A percentile compares a stretch with the other conserved stretches of the same genome.
Evolutionary conservation across 1,284 basidiomycete genomes (phyloP).

Genomic region (Tilletia horrida): DNA sequence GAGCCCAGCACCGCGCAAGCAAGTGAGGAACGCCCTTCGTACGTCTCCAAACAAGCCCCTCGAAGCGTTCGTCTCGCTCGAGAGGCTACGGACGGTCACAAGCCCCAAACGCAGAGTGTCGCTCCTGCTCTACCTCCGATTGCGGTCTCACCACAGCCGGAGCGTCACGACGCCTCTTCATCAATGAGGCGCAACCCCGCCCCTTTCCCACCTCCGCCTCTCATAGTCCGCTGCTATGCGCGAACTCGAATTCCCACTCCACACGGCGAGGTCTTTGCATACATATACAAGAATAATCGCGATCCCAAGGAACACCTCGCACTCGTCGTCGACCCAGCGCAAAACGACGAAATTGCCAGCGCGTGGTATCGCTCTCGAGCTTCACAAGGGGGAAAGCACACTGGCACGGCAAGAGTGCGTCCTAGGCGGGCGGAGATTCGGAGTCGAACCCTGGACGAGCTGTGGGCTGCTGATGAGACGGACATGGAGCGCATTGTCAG

Average conservation of each 20-base stretch:
- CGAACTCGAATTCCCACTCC: conserved; percentile 95
- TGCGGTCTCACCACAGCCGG: background rate
- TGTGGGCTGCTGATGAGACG: conserved; percentile 82
- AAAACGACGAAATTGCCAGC: conserved; percentile 35
- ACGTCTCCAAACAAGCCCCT: background rate
- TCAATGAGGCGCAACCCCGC: conserved; percentile 1
- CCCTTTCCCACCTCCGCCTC: conserved; percentile 31
- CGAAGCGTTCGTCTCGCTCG: conserved; percentile 5
- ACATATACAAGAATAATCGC: conserved; percentile 82
- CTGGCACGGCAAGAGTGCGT: conserved; percentile 19
- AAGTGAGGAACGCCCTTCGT: background rate
- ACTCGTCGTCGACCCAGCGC: conserved; percentile 73
- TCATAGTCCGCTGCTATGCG: conserved; percentile 77
- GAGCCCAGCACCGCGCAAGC: background rate
- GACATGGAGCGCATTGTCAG: conserved; percentile 88
- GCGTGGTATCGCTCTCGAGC: background rate
- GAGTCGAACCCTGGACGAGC: conserved; percentile 74
- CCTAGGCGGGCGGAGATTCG: conserved; percentile 62
- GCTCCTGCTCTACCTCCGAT: no score
- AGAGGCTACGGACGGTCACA: background rate
- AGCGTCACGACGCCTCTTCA: background rate
- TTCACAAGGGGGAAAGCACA: background rate
- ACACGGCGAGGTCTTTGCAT: conserved; percentile 87
- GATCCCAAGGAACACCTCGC: conserved; percentile 95
- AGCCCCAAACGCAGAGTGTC: no score